A percentile compares a stretch with the other conserved stretches of the same genome.
Conservation (phyloP, 257 asterid genomes). For the Gardenia jasminoides region DNA sequence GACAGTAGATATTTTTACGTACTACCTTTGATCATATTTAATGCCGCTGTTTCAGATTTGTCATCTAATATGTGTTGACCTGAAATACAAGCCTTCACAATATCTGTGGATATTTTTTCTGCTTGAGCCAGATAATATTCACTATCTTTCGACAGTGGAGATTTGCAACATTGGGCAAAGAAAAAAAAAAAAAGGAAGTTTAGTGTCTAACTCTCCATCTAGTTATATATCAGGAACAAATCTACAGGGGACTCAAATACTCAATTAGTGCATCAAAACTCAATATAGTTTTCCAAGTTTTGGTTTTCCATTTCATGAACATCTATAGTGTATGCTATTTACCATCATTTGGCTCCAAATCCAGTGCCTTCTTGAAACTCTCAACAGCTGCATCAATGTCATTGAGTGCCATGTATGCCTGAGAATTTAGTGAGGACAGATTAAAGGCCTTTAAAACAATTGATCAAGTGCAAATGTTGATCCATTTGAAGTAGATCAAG, state of each 20-base stretch:
- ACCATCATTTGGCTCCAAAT: constrained; percentile 44
- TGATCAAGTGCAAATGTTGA: background rate
- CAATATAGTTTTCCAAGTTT: background rate
- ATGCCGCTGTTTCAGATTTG: background rate
- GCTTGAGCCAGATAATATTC: no score
- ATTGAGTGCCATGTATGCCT: constrained; percentile 47
- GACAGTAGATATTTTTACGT: background rate
- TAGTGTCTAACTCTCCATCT: no score
- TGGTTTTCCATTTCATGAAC: background rate
- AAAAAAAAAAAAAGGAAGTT: background rate
- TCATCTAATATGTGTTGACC: background rate
- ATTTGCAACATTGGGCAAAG: no score
- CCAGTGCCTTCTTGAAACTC: constrained; percentile 38
- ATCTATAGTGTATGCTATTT: background rate
- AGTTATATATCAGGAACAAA: background rate
- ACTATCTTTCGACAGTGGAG: background rate
- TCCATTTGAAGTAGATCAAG: background rate
- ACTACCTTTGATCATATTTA: background rate
- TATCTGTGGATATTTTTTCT: background rate
- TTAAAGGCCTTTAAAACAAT: constrained; percentile 5
- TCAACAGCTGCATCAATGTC: constrained; percentile 38
- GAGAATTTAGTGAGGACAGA: constrained; percentile 16
- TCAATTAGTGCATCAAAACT: background rate
- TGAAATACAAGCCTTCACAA: background rate
- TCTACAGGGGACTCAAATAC: background rate